Percentiles rank a stretch among this genome's conserved stretches.
phyloP scores from a whole-genome alignment of 1,139 yeast genomes.

The Keqinozyma sinolaborantium region DNA sequence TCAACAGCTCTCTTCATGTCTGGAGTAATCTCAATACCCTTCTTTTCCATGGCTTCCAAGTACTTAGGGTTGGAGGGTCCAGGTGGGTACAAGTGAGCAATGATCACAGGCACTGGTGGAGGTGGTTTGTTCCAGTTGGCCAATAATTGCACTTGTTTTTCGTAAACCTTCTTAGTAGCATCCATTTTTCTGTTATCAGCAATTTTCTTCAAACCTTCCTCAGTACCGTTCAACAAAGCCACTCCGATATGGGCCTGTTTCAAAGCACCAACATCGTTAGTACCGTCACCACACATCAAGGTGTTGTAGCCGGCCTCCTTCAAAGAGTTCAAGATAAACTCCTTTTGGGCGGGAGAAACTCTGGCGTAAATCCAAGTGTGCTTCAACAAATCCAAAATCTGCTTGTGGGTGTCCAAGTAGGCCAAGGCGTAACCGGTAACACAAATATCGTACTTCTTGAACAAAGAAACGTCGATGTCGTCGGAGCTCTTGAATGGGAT shows the following conservation, averaged over 20 bases:
- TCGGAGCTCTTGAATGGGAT: conserved; percentile 67
- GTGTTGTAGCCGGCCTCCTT: conserved; percentile 91
- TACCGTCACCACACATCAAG: conserved; percentile 99
- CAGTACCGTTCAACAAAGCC: conserved; percentile 95
- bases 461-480: conserved; percentile 55
- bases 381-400: conserved; percentile 68
- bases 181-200: conserved; percentile 77
- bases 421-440: conserved; percentile 89
- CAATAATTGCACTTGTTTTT: conserved; percentile 79
- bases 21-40: conserved; percentile 70
- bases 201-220: conserved; percentile 86
- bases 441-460: conserved; percentile 78
- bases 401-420: conserved; percentile 58
- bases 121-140: conserved; percentile 77
- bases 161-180: conserved; percentile 64
- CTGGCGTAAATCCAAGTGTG: conserved; percentile 98
- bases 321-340: conserved; percentile 77
- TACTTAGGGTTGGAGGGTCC: conserved; percentile 91
- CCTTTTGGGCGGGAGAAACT: conserved; percentile 96
- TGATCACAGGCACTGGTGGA: conserved; percentile 81
- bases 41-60: conserved; percentile 77
- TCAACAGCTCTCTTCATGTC: conserved; percentile 62
- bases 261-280: conserved; percentile 98
- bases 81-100: conserved; percentile 96
- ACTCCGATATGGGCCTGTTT: conserved; percentile 98